phyloP scores from a whole-genome alignment of 352 stramenopile species.

The Globisporangium nagaii region DNA sequence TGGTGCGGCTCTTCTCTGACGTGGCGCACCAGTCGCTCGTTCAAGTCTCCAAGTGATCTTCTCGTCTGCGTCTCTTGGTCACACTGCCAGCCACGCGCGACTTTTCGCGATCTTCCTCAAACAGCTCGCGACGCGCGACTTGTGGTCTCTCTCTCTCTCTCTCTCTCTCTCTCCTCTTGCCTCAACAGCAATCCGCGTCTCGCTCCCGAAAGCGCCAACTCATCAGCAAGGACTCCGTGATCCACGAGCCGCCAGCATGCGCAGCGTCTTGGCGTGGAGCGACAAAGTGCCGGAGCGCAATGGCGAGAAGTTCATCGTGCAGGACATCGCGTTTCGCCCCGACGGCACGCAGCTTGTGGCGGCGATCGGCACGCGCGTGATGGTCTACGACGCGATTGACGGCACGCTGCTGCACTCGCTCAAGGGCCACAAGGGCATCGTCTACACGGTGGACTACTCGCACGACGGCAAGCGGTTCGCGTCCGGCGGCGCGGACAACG shows the following conservation, averaged over 20 bases:
- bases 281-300: constrained; percentile 87
- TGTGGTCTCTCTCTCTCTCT: not conserved
- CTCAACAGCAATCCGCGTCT: not conserved
- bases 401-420: constrained; percentile 89
- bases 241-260: constrained; percentile 48
- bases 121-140: not conserved
- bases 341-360: constrained; percentile 89
- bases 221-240: too few species aligned
- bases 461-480: constrained; percentile 91
- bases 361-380: constrained; percentile 86
- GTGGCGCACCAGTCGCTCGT: too few species aligned
- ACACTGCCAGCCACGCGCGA: constrained; percentile 26
- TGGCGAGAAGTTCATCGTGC: constrained; percentile 80
- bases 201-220: not conserved
- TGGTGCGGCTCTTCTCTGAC: not conserved
- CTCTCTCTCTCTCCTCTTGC: not conserved
- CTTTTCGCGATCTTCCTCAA: constrained; percentile 35
- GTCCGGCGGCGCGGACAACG: constrained; percentile 91
- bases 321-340: constrained; percentile 88
- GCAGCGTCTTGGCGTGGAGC: constrained; percentile 73
- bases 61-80: constrained; percentile 19
- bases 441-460: constrained; percentile 91
- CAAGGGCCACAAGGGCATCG: constrained; percentile 88
- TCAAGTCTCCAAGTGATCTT: constrained; percentile 8
- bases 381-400: constrained; percentile 90